Base-by-base conservation (phyloP, 257 asterid genomes). In the Capsicum chinense region DNA sequence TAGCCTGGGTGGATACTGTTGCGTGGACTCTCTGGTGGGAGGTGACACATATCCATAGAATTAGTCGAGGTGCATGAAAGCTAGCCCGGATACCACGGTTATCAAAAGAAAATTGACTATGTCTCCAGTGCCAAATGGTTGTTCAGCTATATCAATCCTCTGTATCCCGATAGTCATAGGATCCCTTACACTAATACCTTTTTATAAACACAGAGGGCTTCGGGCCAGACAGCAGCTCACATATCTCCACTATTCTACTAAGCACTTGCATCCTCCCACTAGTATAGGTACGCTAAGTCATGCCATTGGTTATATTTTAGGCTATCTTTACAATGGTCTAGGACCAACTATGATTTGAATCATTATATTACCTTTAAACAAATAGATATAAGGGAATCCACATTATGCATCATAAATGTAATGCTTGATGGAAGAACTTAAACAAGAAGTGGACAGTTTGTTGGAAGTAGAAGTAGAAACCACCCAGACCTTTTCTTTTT, bases 371-470 rank as follows among this genome's bases (percentile, higher is more conserved):
- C 48, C 64, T 14, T 54, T 50, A 50, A 54, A 52, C 4, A 37
- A 37, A 52, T 76, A 19, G 81, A 14, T 52, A 13, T 7, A 26
- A 15, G 48, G 26, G 7, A 47, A 7, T 26, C 21, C 3, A 16
- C 14, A 52, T 26, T 57, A 54, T 54, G 64, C 82, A 78, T 54
- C 82, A 54, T 54, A 35, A 78, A 78, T 78, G 64, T 33, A 21
- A 26, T 11, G 14, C 48, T 52, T 52, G 81, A 76, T 13, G 62
- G 37, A 44, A 44, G 57, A 8, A 70, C 10, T 44, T 70, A 5
- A 44, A 16, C n/a, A 44, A 68, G 79, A 70, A 70, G 44, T 70
- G 3, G 80, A 73, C 62, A 52, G 81, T 21, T 12, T 12, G 44
- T 4, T 33, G 64, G 81, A 54, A 54, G 64, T 78, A 54, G 14